These are phyloP conservation scores for Aspergillus incahuasiensis DNA, from an alignment of 495 filamentous ascomycete genomes.

Conservation along the genomic window DNA sequence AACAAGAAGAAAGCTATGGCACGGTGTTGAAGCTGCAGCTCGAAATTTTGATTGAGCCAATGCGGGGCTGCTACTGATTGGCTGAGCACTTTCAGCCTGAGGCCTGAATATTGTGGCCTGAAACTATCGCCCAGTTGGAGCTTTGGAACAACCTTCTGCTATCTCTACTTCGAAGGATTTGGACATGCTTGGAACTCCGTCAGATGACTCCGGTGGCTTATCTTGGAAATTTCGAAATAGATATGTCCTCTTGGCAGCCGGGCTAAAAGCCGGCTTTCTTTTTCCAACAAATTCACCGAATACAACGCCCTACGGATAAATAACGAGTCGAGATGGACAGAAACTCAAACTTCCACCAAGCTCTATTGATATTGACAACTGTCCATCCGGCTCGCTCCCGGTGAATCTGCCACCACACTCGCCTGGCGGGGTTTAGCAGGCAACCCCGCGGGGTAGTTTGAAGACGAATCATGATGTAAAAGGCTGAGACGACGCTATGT, in stretches of 20 bases:
- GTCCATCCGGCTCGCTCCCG: not conserved
- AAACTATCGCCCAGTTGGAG: not conserved
- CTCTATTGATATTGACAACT: not conserved
- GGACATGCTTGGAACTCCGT: not conserved
- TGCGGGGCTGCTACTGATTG: slow-evolving; percentile 18
- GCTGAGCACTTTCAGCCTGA: not conserved
- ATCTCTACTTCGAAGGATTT: not conserved
- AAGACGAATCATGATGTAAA: slow-evolving; percentile 3
- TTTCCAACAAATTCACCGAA: not conserved
- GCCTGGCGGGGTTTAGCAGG: not conserved
- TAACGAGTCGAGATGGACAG: not conserved
- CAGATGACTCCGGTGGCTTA: not conserved
- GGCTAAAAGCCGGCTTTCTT: not conserved
- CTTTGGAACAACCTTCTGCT: not conserved
- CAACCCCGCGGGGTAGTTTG: not conserved
- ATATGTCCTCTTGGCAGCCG: not conserved
- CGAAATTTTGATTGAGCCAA: slow-evolving; percentile 16
- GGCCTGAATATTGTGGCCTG: not conserved
- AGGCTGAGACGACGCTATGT: not conserved
- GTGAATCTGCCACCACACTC: not conserved
- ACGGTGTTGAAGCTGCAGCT: slow-evolving; percentile 4
- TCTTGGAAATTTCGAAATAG: not conserved
- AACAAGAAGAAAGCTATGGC: not conserved
- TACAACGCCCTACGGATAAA: not conserved
- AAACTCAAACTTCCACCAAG: not conserved